Percentiles rank a stretch among this genome's conserved stretches.
These are phyloP conservation scores for Talaromyces amestolkiae DNA, from an alignment of 2,329 filamentous ascomycete genomes.

Conservation along the genomic window DNA sequence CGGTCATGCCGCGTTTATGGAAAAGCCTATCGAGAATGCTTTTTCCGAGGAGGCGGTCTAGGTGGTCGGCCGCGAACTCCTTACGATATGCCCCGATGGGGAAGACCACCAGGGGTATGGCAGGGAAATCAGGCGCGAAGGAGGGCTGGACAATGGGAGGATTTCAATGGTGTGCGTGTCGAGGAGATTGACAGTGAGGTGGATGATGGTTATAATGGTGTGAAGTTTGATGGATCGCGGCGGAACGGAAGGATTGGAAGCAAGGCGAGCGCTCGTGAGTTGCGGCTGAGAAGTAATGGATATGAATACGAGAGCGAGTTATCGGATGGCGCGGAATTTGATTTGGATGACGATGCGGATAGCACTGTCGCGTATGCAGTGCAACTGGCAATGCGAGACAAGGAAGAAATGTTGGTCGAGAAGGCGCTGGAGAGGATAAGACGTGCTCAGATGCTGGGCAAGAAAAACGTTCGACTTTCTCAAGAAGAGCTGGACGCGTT, in stretches of 20 bases:
- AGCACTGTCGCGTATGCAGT: slow-evolving; percentile 46
- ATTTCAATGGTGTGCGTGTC: slow-evolving; percentile 39
- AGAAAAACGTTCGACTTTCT: slow-evolving; percentile 74
- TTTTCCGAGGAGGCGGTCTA: slow-evolving; percentile 99
- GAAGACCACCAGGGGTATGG: slow-evolving; percentile 96
- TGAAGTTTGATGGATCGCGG: slow-evolving; percentile 30
- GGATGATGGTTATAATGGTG: slow-evolving; percentile 44
- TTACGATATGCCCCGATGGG: slow-evolving; percentile 84
- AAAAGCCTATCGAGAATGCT: slow-evolving; percentile 99
- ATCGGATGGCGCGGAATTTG: slow-evolving; percentile 50
- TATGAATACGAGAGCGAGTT: slow-evolving; percentile 47
- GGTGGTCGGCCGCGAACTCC: slow-evolving; percentile 99
- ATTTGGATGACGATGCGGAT: slow-evolving; percentile 53
- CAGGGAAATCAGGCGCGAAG: slow-evolving; percentile 60
- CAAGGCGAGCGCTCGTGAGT: slow-evolving; percentile 30
- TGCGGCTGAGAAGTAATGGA: slow-evolving; percentile 36
- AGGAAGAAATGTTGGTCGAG: slow-evolving; percentile 73
- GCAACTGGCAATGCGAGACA: slow-evolving; percentile 59
- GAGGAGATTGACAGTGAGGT: slow-evolving; percentile 41
- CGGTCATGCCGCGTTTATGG: slow-evolving; percentile 92
- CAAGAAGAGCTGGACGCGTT: slow-evolving; percentile 78
- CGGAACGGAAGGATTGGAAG: slow-evolving; percentile 33
- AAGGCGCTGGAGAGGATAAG: slow-evolving; percentile 77
- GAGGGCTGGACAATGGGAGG: slow-evolving; percentile 54
- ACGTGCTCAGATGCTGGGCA: slow-evolving; percentile 71